Evolutionary conservation across 169 alveolate species (phyloP), one percentile per base, ranked within the genome.

Genomic region (Cryptosporidium ubiquitum): DNA sequence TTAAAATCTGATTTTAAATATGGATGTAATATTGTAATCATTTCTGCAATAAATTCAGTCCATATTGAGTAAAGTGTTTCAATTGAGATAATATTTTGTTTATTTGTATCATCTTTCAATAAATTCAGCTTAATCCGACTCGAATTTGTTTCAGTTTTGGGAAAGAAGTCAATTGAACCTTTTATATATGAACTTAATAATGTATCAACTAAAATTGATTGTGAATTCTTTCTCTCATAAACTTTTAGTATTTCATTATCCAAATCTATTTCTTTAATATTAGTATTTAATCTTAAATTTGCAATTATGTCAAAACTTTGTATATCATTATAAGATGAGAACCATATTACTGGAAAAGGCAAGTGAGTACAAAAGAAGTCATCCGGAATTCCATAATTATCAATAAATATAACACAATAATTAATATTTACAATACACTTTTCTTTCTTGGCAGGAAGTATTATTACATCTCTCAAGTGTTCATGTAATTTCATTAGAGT

Each of bases 381-480:
- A 1, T 79, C 89, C 47, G 89, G 89, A 26, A 79, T 79, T 9
- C 89, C 89, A 79, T 40, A 58, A 47, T 79, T 79, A 29, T 79
- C 89, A 10, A 79, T 79, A 79, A 79, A 79, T 14, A 79, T 47
- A 20, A 79, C 74, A 9, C 44, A 60, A 47, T 39, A 58, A 61
- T 40, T 64, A n/a, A 79, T 37, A 42, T 79, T 5, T 40, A 26
- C 42, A 9, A 37, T 5, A 12, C 16, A 18, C 14, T 31, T 66
- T 23, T 31, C 29, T n/a, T 29, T 79, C 20, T 64, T 64, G 14
- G 49, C 71, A 9, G 89, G 75, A 29, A 79, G 39, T 33, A 58
- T n/a, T 44, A 37, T 7, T 26, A 49, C 49, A 39, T 79, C 89
- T 29, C 89, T 61, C 39, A 79, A 61, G 44, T 79, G 89, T 49